Conservation (phyloP, 1,139 yeast species). For the Sugiyamaella novakii region DNA sequence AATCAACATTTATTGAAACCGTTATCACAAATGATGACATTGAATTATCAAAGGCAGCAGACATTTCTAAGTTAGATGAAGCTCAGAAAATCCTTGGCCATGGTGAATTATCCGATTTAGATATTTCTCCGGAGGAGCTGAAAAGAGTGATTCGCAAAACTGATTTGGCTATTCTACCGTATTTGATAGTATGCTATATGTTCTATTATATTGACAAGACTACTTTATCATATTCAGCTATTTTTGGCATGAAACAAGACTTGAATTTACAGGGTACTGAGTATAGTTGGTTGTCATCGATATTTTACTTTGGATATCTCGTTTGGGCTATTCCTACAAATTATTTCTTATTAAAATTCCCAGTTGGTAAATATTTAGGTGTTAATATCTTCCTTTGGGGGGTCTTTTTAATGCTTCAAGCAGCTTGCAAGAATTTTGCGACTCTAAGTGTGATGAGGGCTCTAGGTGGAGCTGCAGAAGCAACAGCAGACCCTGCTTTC, state of each 20-base stretch:
- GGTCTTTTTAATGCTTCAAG: conserved; percentile 49
- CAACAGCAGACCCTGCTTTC: conserved; percentile 53
- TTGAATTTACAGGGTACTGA: conserved; percentile 44
- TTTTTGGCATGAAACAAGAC: conserved; percentile 56
- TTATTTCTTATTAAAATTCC: conserved; percentile 54
- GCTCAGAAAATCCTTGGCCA: conserved; percentile 16
- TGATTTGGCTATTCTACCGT: conserved; percentile 56
- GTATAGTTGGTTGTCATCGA: conserved; percentile 60
- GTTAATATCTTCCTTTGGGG: conserved; percentile 54
- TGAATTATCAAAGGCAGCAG: conserved; percentile 7
- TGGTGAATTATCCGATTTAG: conserved; percentile 14
- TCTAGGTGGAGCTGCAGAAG: conserved; percentile 58
- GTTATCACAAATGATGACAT: conserved; percentile 9
- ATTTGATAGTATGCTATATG: conserved; percentile 56
- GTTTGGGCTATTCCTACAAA: conserved; percentile 58
- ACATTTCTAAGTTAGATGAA: conserved; percentile 10
- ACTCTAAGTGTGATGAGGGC: conserved; percentile 55
- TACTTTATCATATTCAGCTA: conserved; percentile 60
- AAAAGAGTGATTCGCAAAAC: conserved; percentile 48
- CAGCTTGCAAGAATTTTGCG: conserved; percentile 49
- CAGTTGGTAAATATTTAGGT: conserved; percentile 56
- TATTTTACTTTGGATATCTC: conserved; percentile 57
- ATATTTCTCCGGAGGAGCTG: conserved; percentile 27
- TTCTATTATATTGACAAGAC: conserved; percentile 67
- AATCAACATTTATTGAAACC: conserved; percentile 4